Percentiles rank a stretch among this genome's conserved stretches.
Evolutionary conservation across 352 stramenopile genomes (phyloP).

Genomic region (Phytophthora syringae): DNA sequence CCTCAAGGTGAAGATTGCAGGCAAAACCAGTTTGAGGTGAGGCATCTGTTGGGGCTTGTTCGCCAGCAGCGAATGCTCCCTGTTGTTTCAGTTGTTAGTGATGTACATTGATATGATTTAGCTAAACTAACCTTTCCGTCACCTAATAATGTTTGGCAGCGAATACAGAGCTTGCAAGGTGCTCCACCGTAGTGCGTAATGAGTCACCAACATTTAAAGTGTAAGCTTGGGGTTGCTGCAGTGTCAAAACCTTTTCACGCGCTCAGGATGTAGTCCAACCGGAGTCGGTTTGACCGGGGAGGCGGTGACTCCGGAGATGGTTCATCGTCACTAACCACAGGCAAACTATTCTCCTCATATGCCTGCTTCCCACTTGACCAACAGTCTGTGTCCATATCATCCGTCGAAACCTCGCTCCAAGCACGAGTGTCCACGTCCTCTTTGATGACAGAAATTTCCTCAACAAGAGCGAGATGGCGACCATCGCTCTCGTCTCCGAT

Average conservation of each 20-base stretch:
- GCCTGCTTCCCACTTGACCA: neutral
- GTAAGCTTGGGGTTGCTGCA: too few species aligned
- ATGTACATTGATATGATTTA: too few species aligned
- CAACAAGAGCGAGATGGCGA: conserved; percentile 1
- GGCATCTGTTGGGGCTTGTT: too few species aligned
- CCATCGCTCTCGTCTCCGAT: conserved; percentile 40
- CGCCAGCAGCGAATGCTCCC: too few species aligned
- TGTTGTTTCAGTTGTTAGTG: too few species aligned
- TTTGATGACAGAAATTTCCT: neutral
- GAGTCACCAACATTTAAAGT: too few species aligned
- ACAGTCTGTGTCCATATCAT: neutral
- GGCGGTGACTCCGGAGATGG: neutral
- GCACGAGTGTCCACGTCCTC: neutral
- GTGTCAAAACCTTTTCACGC: neutral
- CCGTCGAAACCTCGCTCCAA: neutral
- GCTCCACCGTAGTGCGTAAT: too few species aligned
- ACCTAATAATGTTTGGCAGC: too few species aligned
- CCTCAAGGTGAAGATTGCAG: too few species aligned
- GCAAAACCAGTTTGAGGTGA: too few species aligned
- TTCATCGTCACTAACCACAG: conserved; percentile 17
- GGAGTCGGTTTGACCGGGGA: neutral
- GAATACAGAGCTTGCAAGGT: too few species aligned
- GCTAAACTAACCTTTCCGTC: too few species aligned
- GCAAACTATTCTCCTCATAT: neutral
- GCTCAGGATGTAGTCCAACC: conserved; percentile 14